Evolutionary conservation across 2,329 filamentous ascomycete species (phyloP), one percentile per base, ranked within the genome.

Genomic region (Cladophialophora psammophila): DNA sequence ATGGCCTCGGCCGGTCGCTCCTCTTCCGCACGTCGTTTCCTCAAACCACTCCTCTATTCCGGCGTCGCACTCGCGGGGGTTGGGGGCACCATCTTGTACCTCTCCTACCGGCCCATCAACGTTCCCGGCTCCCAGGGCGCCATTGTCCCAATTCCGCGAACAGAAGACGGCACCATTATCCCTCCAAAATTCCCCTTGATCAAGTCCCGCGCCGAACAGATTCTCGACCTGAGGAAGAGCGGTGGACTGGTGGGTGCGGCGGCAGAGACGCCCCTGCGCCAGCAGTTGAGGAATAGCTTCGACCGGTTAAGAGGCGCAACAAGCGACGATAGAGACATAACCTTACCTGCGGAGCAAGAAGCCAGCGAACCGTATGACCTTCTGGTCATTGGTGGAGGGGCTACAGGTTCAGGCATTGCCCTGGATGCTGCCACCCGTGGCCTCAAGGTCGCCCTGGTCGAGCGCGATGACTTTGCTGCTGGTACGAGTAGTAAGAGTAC

Each of bases 401-500:
- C 91, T 13, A 94, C 92, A 1, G 91, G 91, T 13, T 86, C 91
- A 5, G 91, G 91, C 31, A 92, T 95, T 73, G 91, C 92, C 12
- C 85, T 95, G 54, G 91, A 95, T 78, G 91, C 91, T 40, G 90
- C 88, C 26, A 94, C 91, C 1, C 86, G 91, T 72, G 91, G 91
- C 1, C 81, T 94, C 74, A 92, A 89, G 79, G 91, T 95, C 66
- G 91, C 92, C 12, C 80, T 94, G 59, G 90, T 95, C 15, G 91
- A 95, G 80, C 85, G 91, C 69, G 92, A 94, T 77, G 91, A 95
- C 79, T 95, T 94, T 77, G 90, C 89, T 73, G 86, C 89, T 69
- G 91, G 92, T 35, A 94, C 91, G 48, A 93, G 90, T 81, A 92
- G 90, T 78, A 94, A 94, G 82, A 93, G 90, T 81, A 95, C 91